phyloP scores from a whole-genome alignment of 257 asterid genomes.

The Lithospermum erythrorhizon region DNA sequence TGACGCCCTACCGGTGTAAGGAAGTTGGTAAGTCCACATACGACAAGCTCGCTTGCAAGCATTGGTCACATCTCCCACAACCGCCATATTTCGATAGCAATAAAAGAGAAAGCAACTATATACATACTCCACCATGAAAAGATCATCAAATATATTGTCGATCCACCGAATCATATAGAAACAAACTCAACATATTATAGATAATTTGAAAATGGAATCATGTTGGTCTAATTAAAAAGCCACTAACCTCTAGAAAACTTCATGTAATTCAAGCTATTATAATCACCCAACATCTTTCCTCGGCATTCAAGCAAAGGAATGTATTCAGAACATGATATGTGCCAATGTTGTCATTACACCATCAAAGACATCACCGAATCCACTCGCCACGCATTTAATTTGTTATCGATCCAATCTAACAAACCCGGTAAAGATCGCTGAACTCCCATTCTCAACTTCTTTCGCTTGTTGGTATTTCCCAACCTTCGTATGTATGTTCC shows the following conservation, averaged over 20 bases:
- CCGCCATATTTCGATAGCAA: constrained; percentile 26
- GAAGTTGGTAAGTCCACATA: constrained; percentile 33
- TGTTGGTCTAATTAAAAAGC: no score
- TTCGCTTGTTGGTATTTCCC: constrained; percentile 42
- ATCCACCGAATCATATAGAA: no score
- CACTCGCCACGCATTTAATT: constrained; percentile 23
- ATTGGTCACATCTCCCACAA: constrained; percentile 32
- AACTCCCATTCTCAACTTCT: constrained; percentile 30
- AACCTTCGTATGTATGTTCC: constrained; percentile 23
- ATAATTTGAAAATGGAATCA: no score
- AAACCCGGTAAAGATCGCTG: constrained; percentile 32
- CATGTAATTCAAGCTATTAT: constrained; percentile 22
- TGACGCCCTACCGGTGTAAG: constrained; percentile 23
- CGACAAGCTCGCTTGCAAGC: no score
- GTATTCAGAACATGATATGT: constrained; percentile 27
- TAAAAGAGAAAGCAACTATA: no score
- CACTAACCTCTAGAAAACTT: constrained; percentile 35
- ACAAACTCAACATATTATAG: no score
- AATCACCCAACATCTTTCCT: constrained; percentile 16
- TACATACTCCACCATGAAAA: no score
- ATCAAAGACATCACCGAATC: constrained; percentile 42
- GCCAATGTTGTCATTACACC: constrained; percentile 35
- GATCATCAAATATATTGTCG: no score
- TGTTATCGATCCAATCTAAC: constrained; percentile 16
- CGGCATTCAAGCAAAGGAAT: constrained; percentile 26